Conservation (phyloP, 176 grass and related monocot genomes). For the Oryza rufipogon region DNA sequence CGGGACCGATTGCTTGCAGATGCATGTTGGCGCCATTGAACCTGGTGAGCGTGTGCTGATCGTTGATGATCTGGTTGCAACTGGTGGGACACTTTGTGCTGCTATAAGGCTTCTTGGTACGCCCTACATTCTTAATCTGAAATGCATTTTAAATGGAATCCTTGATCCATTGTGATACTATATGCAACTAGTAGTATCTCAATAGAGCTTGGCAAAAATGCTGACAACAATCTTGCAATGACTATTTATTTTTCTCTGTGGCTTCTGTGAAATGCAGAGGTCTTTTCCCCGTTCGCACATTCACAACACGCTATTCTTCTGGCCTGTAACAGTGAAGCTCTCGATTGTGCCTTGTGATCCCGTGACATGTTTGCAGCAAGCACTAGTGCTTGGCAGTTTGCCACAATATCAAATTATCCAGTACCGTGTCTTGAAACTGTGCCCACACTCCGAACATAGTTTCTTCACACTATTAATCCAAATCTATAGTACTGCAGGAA, state of each 20-base stretch:
- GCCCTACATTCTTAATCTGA: neutral
- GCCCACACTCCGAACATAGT: neutral
- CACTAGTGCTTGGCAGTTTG: slow-evolving; percentile 7
- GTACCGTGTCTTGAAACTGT: slow-evolving; percentile 16
- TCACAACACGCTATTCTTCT: neutral
- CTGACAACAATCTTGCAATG: neutral
- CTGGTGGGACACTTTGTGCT: slow-evolving; percentile 86
- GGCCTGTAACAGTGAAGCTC: slow-evolving; percentile 11
- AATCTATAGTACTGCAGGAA: neutral
- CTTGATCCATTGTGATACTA: neutral
- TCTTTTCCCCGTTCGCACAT: slow-evolving; percentile 3
- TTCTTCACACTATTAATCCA: neutral
- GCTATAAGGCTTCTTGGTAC: slow-evolving; percentile 87
- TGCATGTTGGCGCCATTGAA: slow-evolving; percentile 86
- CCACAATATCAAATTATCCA: slow-evolving; percentile 3
- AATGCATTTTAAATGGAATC: neutral
- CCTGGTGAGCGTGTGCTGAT: slow-evolving; percentile 67
- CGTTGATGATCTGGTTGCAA: slow-evolving; percentile 85
- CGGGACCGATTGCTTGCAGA: slow-evolving; percentile 85
- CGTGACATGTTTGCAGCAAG: slow-evolving; percentile 12
- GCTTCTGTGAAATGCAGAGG: neutral
- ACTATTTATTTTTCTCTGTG: neutral
- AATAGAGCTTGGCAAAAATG: neutral
- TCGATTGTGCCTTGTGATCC: neutral
- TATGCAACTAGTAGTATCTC: neutral